Evolutionary conservation across 495 filamentous ascomycete genomes (phyloP), one percentile per base, ranked within the genome.

Genomic region (Penicillium soppii): DNA sequence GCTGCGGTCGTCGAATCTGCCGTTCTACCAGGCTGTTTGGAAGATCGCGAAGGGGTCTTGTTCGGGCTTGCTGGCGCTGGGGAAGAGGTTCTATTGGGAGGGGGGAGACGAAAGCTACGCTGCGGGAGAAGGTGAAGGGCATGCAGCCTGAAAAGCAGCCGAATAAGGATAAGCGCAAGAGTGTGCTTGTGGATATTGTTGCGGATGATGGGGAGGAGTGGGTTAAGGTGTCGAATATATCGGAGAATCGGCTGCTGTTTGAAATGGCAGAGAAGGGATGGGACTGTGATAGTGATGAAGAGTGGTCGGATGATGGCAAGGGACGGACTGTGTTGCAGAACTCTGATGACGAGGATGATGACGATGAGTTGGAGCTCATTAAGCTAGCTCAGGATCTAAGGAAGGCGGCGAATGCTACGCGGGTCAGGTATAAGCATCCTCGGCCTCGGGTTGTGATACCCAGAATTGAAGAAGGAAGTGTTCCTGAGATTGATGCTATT

Each of bases 211-310:
- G 79, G 42, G 67, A 70, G 57, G 73, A 80, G 56, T 83, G 82
- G 82, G 75, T 84, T 53, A 86, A 84, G 55, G 79, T 85, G 2
- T 83, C 78, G 40, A 84, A 79, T 20, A 66, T 84, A 23, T 79
- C 80, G 47, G 75, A 80, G 50, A 74, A 62, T 33, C 74, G 82
- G 43, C 63, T 86, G 23, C 58, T 83, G 35, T 79, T 82, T 52
- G 82, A 85, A 45, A 78, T 85, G 60, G 82, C 82, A n/a, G 78
- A 84, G 65, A 80, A 79, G 39, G 81, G 81, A 6, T 84, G 81
- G 79, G 81, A 82, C 56, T 66, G 61, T 19, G 62, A 63, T n/a
- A 53, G 45, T 41, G 59, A 53, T 29, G 32, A 56, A 15, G 74
- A 69, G 26, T 67, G 67, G 20, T 62, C 62, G 9, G 68, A 69